Conservation (phyloP, 129 eudicot genomes). For the Arctium lappa region DNA sequence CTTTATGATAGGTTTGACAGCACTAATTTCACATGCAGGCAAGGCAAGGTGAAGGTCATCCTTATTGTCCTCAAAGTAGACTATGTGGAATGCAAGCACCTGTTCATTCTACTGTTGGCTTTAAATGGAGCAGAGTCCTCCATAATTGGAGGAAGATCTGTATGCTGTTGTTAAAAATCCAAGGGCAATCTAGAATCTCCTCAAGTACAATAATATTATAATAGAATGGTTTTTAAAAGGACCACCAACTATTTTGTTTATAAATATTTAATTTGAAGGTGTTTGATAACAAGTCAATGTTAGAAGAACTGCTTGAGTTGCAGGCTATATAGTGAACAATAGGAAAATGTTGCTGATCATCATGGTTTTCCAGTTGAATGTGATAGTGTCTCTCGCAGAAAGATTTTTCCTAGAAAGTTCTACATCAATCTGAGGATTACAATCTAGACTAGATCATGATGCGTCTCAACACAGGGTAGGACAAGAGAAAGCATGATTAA, state of each 20-base stretch:
- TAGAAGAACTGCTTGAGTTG: background rate
- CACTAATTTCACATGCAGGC: too few relatives aligned
- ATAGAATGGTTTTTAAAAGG: background rate
- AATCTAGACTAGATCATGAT: background rate
- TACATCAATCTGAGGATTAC: background rate
- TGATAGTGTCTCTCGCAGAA: background rate
- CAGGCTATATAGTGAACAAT: background rate
- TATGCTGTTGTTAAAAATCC: background rate
- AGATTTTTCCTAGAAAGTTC: background rate
- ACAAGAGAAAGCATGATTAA: too few relatives aligned
- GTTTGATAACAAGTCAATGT: background rate
- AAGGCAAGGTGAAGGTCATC: background rate
- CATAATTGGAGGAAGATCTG: background rate
- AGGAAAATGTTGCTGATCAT: background rate
- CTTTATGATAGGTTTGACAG: background rate
- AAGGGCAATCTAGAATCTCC: background rate
- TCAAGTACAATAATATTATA: background rate
- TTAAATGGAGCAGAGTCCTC: background rate
- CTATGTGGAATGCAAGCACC: background rate
- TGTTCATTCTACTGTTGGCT: background rate
- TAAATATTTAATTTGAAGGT: background rate
- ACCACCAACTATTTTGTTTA: background rate
- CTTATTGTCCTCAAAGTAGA: background rate
- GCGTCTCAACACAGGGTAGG: background rate
- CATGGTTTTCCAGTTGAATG: background rate